Base-by-base conservation (phyloP, 1,139 yeast genomes). In the Hyphopichia pseudoburtonii region DNA sequence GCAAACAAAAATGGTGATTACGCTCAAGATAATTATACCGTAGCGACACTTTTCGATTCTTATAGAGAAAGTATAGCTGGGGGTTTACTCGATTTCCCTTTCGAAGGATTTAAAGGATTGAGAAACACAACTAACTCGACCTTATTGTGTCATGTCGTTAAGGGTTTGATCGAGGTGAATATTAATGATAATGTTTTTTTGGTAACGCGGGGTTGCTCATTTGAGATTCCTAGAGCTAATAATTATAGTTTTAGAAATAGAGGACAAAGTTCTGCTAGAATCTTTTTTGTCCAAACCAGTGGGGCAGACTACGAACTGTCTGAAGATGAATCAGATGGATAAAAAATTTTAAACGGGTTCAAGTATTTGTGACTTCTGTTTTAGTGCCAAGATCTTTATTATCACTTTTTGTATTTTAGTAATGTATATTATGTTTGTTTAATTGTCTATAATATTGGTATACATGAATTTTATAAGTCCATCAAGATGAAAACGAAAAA, bases 181-280 rank as follows among this genome's bases (percentile, higher is more conserved):
- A 50, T 90, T 7, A 76, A 80, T 30, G 78, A 77, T 7, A 70
- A 70, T 19, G 70, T 64, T 17, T 86, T 90, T 52, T 64, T 79
- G 5, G 85, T 83, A 7, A 73, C 78, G 0, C 66, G 73, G 43
- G 96, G 96, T 1, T 86, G 95, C 40, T 77, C 92, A 2, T 82
- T 89, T 51, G 86, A 85, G 48, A 74, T 89, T 3, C 97, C 97
- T 0, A 74, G 84, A 62, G 84, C 82, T 4, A 87, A 85, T 52
- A 70, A 73, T 34, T 88, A 86, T 56, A 76, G 85, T 40, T 66
- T 85, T 55, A 65, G 69, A 42, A 80, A 87, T 52, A 67, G 70
- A 30, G 86, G 88, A 0, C 64, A 66, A 35, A 68, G 64, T 10
- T 70, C 72, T 22, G 88, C 85, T 0, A 72, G 75, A 41, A 52